Percentiles rank a stretch among this genome's conserved stretches.
Evolutionary conservation across 2,329 filamentous ascomycete species (phyloP).

Genomic region (Allantophomopsis lycopodina): DNA sequence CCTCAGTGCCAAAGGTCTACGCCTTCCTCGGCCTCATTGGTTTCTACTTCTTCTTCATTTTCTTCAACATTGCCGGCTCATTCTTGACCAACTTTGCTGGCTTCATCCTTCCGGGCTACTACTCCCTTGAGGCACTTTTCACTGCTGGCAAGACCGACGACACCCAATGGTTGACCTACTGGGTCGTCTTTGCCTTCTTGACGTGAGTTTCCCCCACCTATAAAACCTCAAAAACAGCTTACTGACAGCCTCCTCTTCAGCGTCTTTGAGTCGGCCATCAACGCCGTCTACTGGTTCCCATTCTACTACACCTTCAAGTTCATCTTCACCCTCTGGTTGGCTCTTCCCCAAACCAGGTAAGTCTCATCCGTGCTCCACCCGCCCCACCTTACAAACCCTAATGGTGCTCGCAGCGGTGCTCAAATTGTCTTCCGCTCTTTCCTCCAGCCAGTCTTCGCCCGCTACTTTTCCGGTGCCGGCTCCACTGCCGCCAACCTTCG

Average conservation of each 20-base stretch:
- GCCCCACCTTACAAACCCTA: constrained; percentile 1
- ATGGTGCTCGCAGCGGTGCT: constrained; percentile 52
- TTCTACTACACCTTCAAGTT: constrained; percentile 99
- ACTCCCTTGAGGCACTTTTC: constrained; percentile 70
- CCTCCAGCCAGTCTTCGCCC: constrained; percentile 79
- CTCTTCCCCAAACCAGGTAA: constrained; percentile 87
- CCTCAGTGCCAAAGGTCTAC: constrained; percentile 74
- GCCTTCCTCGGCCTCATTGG: constrained; percentile 61
- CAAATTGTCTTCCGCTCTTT: constrained; percentile 96
- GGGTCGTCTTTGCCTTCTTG: constrained; percentile 75
- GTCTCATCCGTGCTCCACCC: constrained; percentile 18
- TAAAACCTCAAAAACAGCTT: background rate
- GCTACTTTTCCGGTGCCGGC: constrained; percentile 63
- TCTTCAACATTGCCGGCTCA: constrained; percentile 85
- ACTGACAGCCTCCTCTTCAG: constrained; percentile 17
- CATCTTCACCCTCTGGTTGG: constrained; percentile 91
- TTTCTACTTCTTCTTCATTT: constrained; percentile 81
- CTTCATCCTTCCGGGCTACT: constrained; percentile 73
- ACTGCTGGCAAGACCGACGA: constrained; percentile 59
- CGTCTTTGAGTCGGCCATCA: constrained; percentile 70
- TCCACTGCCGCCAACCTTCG: constrained; percentile 79
- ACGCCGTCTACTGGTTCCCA: constrained; percentile 86
- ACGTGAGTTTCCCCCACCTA: constrained; percentile 32
- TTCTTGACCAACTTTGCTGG: constrained; percentile 79
- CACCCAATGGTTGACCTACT: constrained; percentile 75